These are phyloP conservation scores for Parmales sp. DNA, from an alignment of 108 stramenopile species.

Conservation along the genomic window DNA sequence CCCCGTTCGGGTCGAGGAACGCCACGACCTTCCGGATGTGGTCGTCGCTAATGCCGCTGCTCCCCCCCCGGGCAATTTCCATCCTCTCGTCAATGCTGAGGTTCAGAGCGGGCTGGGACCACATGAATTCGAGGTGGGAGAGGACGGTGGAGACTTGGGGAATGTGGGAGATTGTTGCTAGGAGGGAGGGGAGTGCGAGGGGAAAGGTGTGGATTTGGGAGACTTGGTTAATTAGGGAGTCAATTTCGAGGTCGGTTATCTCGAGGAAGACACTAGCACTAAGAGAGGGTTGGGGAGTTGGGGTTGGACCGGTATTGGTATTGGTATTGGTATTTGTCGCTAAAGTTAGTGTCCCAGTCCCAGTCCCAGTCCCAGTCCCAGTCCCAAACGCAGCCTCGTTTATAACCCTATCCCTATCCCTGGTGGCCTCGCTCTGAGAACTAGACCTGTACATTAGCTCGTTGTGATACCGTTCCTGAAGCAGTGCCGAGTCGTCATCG, in stretches of 20 bases:
- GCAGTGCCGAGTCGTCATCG: background rate
- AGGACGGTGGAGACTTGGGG: background rate
- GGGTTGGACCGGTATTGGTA: too few species aligned
- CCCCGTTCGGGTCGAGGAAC: conserved; percentile 11
- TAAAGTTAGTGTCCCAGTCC: too few species aligned
- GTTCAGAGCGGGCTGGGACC: background rate
- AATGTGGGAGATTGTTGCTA: background rate
- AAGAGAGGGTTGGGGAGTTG: background rate
- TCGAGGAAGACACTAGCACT: conserved; percentile 8
- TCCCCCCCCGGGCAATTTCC: background rate
- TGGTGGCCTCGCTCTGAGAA: background rate
- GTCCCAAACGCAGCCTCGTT: too few species aligned
- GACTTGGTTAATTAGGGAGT: background rate
- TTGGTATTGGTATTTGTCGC: too few species aligned
- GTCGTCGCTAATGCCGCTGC: background rate
- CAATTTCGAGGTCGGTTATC: background rate
- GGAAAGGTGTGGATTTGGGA: background rate
- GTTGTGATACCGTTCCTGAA: background rate
- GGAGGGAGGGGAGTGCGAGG: background rate
- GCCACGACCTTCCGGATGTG: background rate
- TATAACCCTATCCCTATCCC: background rate
- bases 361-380: too few species aligned
- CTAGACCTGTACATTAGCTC: too few species aligned
- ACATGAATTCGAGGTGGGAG: background rate
- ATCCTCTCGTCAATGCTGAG: background rate